Percentiles rank a stretch among this genome's conserved stretches.
phyloP scores from a whole-genome alignment of 139 green algal genomes.

The Coelastrella sp. region DNA sequence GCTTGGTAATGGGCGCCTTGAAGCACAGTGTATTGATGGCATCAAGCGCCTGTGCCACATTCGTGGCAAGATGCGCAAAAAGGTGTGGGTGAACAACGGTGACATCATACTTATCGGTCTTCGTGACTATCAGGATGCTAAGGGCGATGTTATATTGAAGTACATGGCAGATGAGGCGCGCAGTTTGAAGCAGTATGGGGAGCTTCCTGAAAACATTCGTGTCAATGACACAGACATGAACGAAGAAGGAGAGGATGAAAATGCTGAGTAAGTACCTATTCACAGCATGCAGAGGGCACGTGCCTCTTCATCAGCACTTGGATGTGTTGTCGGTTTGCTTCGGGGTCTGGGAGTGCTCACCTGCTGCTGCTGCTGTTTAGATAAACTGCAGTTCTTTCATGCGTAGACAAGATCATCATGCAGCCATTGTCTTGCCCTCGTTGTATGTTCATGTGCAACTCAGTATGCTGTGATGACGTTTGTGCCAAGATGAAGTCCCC shows the following conservation, averaged over 20 bases:
- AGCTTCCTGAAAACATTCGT: conserved; percentile 95
- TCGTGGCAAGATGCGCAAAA: conserved; percentile 99
- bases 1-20: conserved; percentile 98
- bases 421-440: no score
- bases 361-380: no score
- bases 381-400: no score
- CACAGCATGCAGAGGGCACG: no score
- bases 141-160: conserved; percentile 99
- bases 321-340: no score
- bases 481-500: no score
- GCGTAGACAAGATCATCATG: no score
- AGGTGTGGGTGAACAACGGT: conserved; percentile 82
- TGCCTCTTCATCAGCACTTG: no score
- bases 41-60: conserved; percentile 99
- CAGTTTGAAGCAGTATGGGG: conserved; percentile 87
- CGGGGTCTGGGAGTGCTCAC: no score
- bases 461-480: no score
- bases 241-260: conserved; percentile 65
- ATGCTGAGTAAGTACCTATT: conserved; percentile 70
- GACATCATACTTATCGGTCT: conserved; percentile 98
- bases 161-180: conserved; percentile 96
- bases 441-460: no score
- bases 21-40: conserved; percentile 98
- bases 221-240: conserved; percentile 80
- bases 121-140: conserved; percentile 99